Evolutionary conservation across 176 grass and related monocot species (phyloP).

Genomic region (Coix lacrymajobi): DNA sequence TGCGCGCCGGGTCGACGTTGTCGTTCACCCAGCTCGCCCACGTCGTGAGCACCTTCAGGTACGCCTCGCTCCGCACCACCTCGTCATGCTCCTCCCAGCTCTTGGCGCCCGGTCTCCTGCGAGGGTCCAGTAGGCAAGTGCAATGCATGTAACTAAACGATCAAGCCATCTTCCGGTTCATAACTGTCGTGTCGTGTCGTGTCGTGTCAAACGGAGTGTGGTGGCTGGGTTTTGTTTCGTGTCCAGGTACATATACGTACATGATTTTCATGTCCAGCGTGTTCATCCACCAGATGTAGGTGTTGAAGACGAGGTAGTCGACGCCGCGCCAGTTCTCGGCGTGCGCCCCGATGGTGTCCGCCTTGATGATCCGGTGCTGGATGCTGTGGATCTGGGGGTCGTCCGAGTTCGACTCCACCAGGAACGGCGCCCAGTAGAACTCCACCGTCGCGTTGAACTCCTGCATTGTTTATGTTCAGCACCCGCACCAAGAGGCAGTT

Average conservation of each 20-base stretch:
- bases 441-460: constrained; percentile 68
- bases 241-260: too few species aligned
- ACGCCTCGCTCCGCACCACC: constrained; percentile 55
- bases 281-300: constrained; percentile 88
- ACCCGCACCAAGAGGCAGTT: too few species aligned
- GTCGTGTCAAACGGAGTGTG: too few species aligned
- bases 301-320: constrained; percentile 74
- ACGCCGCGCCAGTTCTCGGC: constrained; percentile 49
- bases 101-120: constrained; percentile 49
- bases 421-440: constrained; percentile 94
- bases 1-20: constrained; percentile 70
- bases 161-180: too few species aligned
- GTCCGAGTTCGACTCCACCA: constrained; percentile 83
- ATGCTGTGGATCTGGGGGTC: constrained; percentile 73
- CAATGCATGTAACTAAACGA: too few species aligned
- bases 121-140: too few species aligned
- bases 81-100: constrained; percentile 74
- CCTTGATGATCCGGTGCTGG: constrained; percentile 60
- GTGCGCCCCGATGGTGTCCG: constrained; percentile 45
- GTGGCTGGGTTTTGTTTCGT: too few species aligned
- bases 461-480: constrained; percentile 8
- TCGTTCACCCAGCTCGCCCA: constrained; percentile 76
- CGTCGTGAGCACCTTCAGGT: constrained; percentile 59
- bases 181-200: too few species aligned
- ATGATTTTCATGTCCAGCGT: constrained; percentile 54